Base-by-base conservation (phyloP, 2,329 filamentous ascomycete genomes). In the Paecilomyces sp. region DNA sequence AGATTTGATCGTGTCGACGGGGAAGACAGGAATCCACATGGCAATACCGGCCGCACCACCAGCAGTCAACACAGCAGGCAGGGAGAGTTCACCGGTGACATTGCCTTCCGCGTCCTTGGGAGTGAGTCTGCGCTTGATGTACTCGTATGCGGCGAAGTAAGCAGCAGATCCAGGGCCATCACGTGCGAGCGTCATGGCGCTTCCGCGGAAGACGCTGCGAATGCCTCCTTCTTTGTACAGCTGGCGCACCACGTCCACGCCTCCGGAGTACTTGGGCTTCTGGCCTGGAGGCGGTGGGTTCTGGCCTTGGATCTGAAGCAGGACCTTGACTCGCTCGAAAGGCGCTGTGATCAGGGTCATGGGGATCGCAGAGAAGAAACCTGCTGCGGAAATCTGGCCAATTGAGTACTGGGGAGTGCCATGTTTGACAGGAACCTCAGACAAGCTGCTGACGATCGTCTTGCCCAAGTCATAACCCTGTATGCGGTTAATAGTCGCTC, bases 1-100 rank as follows among this genome's bases (percentile, higher is more conserved):
- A 64, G 88, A 92, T 85, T 99, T 99, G 79, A 99, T 88, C 0
- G 94, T 99, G 72, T 99, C 94, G 64, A 99, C 84, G 24, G 94
- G 94, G 84, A 99, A 99, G 51, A 99, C 92, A 58, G 94, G 92
- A 66, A 97, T 94, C 94, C 94, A 99, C 94, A 99, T 99, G 63
- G 94, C 94, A 28, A 99, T 85, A 71, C 94, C 94, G 0, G 94
- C 94, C 3, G 88, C 90, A 63, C 90, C 94, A 68, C 94, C 94
- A 1, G 94, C 94, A 30, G 86, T 84, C 68, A 92, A 91, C 60
- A 99, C 84, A 11, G 94, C 94, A 1, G 85, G 79, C 63, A 99
- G 80, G 69, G 89, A 93, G 60, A 97, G 78, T 67, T 94, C 82
- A 51, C 92, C 92, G 3, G 82, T 85, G 1, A 89, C 84, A 70